These are phyloP conservation scores for Monilinia fructicola DNA, from an alignment of 2,329 filamentous ascomycete species.

Conservation along the genomic window DNA sequence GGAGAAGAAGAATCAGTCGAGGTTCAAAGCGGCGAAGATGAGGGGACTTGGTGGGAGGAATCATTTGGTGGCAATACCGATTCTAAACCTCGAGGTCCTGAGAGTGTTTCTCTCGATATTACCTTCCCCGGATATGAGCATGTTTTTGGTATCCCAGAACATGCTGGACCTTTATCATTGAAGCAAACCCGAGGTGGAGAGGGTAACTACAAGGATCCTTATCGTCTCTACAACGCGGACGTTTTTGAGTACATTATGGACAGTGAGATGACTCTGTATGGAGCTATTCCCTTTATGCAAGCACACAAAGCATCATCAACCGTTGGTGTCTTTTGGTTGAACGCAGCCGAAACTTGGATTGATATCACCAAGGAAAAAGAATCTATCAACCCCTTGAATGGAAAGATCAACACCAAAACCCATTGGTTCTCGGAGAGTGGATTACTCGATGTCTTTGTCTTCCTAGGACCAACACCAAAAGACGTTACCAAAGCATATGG, in stretches of 20 bases:
- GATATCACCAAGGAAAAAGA: constrained; percentile 83
- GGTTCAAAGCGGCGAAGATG: constrained; percentile 58
- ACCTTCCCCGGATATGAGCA: constrained; percentile 88
- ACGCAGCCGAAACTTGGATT: constrained; percentile 95
- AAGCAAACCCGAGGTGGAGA: constrained; percentile 88
- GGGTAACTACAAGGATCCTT: constrained; percentile 83
- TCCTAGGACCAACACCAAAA: constrained; percentile 82
- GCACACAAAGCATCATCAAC: constrained; percentile 91
- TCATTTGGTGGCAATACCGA: constrained; percentile 94
- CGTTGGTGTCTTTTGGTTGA: constrained; percentile 96
- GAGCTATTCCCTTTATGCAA: constrained; percentile 97
- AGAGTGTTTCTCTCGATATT: constrained; percentile 88
- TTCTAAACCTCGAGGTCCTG: constrained; percentile 89
- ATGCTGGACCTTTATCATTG: constrained; percentile 82
- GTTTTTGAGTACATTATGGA: constrained; percentile 98
- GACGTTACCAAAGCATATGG: constrained; percentile 81
- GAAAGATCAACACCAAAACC: constrained; percentile 79
- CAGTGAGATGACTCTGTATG: constrained; percentile 97
- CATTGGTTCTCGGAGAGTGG: constrained; percentile 97
- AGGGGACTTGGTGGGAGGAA: constrained; percentile 98
- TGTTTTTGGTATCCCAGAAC: constrained; percentile 92
- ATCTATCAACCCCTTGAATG: constrained; percentile 71
- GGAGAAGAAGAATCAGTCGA: constrained; percentile 45
- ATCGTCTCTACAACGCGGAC: constrained; percentile 92
- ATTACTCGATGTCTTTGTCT: constrained; percentile 87